These are phyloP conservation scores for Glomus cerebriforme DNA, from an alignment of 192 early-diverging fungal species.

Conservation along the genomic window DNA sequence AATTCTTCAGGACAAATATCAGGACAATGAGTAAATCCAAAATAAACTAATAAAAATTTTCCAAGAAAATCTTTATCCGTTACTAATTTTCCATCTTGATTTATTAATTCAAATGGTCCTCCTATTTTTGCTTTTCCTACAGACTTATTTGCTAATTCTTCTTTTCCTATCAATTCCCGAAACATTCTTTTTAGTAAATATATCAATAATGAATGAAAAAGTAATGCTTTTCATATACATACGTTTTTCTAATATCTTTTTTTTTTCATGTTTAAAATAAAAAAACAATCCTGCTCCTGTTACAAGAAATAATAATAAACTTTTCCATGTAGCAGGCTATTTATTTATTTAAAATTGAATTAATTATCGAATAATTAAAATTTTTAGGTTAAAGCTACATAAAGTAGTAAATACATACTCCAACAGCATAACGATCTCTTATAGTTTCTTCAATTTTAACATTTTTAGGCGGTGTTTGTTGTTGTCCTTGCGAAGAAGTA, in stretches of 20 bases:
- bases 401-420: not conserved
- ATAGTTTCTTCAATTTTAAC: not conserved
- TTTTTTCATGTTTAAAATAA: conserved; percentile 69
- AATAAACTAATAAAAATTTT: conserved; percentile 89
- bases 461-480: not conserved
- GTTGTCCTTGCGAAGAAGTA: not conserved
- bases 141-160: conserved; percentile 29
- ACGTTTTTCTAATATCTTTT: conserved; percentile 52
- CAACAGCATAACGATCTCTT: not conserved
- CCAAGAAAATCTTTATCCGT: conserved; percentile 81
- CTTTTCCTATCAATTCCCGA: conserved; percentile 15
- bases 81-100: conserved; percentile 72
- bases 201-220: not conserved
- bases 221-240: conserved; percentile 9
- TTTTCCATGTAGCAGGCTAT: conserved; percentile 53
- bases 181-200: not conserved
- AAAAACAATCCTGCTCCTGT: conserved; percentile 61
- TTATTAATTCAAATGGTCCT: conserved; percentile 83
- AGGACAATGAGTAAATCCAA: conserved; percentile 99
- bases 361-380: not conserved
- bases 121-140: conserved; percentile 89
- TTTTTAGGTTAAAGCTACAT: no score
- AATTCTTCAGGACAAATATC: conserved; percentile 99
- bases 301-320: conserved; percentile 53
- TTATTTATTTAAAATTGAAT: not conserved